phyloP scores from a whole-genome alignment of 2,329 filamentous ascomycete species.

The Simplicillium sp. region DNA sequence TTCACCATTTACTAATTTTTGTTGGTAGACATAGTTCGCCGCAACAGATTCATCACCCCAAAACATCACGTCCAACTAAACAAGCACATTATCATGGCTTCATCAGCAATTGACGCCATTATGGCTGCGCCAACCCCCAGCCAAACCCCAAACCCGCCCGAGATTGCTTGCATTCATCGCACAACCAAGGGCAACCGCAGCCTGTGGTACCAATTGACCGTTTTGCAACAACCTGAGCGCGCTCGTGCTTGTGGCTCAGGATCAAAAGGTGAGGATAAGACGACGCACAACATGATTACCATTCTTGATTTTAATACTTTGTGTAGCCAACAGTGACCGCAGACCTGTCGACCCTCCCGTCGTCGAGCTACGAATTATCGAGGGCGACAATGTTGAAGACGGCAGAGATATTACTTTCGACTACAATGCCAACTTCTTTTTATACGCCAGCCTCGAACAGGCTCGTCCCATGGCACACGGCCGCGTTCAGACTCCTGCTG shows the following conservation, averaged over 20 bases:
- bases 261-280: constrained; percentile 73
- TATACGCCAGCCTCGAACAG: constrained; percentile 85
- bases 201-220: constrained; percentile 72
- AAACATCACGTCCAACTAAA: too few species aligned
- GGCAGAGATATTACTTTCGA: constrained; percentile 72
- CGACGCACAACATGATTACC: constrained; percentile 6
- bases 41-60: too few species aligned
- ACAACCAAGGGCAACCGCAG: constrained; percentile 63
- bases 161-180: constrained; percentile 23
- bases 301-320: constrained; percentile 4
- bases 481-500: constrained; percentile 57
- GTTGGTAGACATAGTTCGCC: too few species aligned
- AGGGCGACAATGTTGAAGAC: constrained; percentile 53
- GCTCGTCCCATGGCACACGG: constrained; percentile 76
- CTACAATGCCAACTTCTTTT: constrained; percentile 96
- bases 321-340: constrained; percentile 50
- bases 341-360: constrained; percentile 92
- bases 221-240: constrained; percentile 90
- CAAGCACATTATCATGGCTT: too few species aligned
- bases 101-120: neutral
- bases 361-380: constrained; percentile 78
- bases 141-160: too few species aligned
- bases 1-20: too few species aligned
- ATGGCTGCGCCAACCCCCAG: too few species aligned
- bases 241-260: constrained; percentile 92